Base-by-base conservation (phyloP, 257 asterid species). In the Salvia miltiorrhiza region DNA sequence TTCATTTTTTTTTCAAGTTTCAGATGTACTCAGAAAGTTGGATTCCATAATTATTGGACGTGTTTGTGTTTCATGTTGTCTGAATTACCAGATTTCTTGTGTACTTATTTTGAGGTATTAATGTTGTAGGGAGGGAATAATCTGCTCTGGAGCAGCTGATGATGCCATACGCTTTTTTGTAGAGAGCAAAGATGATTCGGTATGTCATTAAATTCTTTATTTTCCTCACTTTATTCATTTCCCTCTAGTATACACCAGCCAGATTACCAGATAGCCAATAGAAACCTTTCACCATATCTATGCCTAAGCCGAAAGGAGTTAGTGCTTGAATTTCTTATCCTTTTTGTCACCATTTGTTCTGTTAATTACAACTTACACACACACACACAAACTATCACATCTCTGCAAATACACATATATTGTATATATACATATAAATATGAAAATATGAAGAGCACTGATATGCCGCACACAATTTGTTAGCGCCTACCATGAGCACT, bases 141-240 rank as follows among this genome's bases (percentile, higher is more conserved):
- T 94, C 45, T 82, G 85, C 65, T 89, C 71, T 71, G 99, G 93
- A 64, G 97, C 97, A 65, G 97, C 96, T 74, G 98, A 91, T 81
- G 85, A 91, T 80, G 92, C 96, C 67, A 87, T 94, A 73, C 83
- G 99, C 69, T 75, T 94, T 58, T 94, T 94, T 79, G 90, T 82
- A 55, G 90, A 85, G 81, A 84, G 67, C 73, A 77, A 84, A 61
- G 88, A 84, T 56, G 76, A 68, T 71, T 65, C 35, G 99, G 99
- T 94, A 86, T 26, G 14, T 40, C 5, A 32, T 26, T 59, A n/a
- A 13, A 26, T 39, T 53, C 62, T 40, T 24, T 45, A 19, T 70
- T 65, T 21, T 41, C 28, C 30, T 33, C 59, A 50, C 30, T 35
- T 70, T 20, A n/a, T 44, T 41, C 28, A 4, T 37, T 55, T 74